Percentiles rank a stretch among this genome's conserved stretches.
Evolutionary conservation across 2,329 filamentous ascomycete genomes (phyloP).

Genomic region (Botrytis aclada): DNA sequence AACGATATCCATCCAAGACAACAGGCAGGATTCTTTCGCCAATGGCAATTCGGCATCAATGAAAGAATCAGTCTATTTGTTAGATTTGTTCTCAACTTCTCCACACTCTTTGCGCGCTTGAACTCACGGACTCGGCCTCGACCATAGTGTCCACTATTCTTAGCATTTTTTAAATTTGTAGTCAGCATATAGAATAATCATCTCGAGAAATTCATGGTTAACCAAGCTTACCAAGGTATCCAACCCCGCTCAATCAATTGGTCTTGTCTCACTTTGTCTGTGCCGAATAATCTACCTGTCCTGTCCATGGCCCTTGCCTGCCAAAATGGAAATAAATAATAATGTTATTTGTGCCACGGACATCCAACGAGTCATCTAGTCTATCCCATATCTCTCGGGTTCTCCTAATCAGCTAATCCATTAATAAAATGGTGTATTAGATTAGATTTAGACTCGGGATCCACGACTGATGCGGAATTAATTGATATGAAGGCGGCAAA

Average conservation of each 20-base stretch:
- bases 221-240: slow-evolving; percentile 19
- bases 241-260: slow-evolving; percentile 16
- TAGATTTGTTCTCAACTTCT: slow-evolving; percentile 17
- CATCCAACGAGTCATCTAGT: slow-evolving; percentile 12
- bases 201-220: not conserved
- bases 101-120: slow-evolving; percentile 13
- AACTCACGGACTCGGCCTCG: slow-evolving; percentile 18
- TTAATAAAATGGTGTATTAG: not conserved
- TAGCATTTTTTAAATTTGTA: slow-evolving; percentile 17
- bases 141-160: slow-evolving; percentile 25
- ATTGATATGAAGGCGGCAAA: slow-evolving; percentile 29
- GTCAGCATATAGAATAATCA: slow-evolving; percentile 8
- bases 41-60: not conserved
- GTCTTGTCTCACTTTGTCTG: slow-evolving; percentile 9
- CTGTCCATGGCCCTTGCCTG: not conserved
- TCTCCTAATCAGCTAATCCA: slow-evolving; percentile 9
- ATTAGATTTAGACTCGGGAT: slow-evolving; percentile 13
- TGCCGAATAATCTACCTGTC: not conserved
- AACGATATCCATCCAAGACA: slow-evolving; percentile 9
- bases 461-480: not conserved
- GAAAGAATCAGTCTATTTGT: slow-evolving; percentile 2
- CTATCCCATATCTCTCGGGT: slow-evolving; percentile 15
- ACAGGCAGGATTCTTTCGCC: not conserved
- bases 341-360: slow-evolving; percentile 20
- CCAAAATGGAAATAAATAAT: not conserved